Percentiles rank a stretch among this genome's conserved stretches.
These are phyloP conservation scores for Rhynchosporium graminicola DNA, from an alignment of 2,329 filamentous ascomycete species.

Conservation along the genomic window DNA sequence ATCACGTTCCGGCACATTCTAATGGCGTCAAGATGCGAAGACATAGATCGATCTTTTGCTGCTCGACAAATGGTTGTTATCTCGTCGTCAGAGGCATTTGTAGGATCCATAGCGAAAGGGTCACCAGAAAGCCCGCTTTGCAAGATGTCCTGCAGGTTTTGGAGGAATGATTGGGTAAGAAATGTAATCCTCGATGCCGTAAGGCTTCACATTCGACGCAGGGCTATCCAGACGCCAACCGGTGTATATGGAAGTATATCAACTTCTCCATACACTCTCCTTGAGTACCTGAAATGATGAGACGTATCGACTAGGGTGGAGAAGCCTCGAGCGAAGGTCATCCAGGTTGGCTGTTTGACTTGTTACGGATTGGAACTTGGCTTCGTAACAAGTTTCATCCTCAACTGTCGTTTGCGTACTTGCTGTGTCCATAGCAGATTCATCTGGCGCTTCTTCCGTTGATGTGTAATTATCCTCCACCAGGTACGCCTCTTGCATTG, in stretches of 20 bases:
- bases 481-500: conserved; percentile 1
- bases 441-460: conserved; percentile 2
- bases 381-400: neutral
- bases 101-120: conserved; percentile 12
- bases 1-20: conserved; percentile 10
- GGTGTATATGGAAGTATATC: conserved; percentile 9
- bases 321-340: conserved; percentile 13
- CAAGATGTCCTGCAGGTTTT: conserved; percentile 14
- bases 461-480: conserved; percentile 8
- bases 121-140: conserved; percentile 16
- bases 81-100: conserved; percentile 16
- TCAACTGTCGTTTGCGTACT: conserved; percentile 13
- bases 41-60: neutral
- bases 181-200: conserved; percentile 5
- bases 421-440: conserved; percentile 11
- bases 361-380: neutral
- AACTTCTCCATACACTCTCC: conserved; percentile 1
- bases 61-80: conserved; percentile 15
- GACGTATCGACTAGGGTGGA: conserved; percentile 6
- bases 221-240: neutral
- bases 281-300: conserved; percentile 14
- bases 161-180: conserved; percentile 9
- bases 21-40: conserved; percentile 6
- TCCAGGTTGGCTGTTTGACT: neutral
- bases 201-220: neutral